Evolutionary conservation across 1,284 basidiomycete genomes (phyloP).

Genomic region (Pseudozyma tsukubaensis): DNA sequence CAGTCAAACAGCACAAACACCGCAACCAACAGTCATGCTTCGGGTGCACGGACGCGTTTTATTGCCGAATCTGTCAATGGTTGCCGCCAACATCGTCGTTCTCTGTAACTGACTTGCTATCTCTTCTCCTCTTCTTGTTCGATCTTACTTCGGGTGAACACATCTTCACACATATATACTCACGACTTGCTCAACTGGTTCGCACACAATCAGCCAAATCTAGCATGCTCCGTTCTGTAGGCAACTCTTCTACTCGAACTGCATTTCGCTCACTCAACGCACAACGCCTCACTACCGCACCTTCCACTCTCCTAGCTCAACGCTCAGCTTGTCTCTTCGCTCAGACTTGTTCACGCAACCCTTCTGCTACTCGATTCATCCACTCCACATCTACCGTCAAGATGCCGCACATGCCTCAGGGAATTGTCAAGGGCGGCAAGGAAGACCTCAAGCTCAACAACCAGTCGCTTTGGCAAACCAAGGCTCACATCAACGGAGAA

Average conservation of each 20-base stretch:
- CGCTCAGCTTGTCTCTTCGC: not conserved
- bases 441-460: slow-evolving; percentile 61
- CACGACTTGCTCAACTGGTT: not conserved
- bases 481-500: slow-evolving; percentile 63
- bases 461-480: slow-evolving; percentile 50
- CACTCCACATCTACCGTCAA: slow-evolving; percentile 26
- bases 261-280: slow-evolving; percentile 18
- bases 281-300: slow-evolving; percentile 1
- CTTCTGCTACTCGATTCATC: slow-evolving; percentile 3
- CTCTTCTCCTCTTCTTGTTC: not conserved
- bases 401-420: slow-evolving; percentile 65
- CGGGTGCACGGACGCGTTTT: too few relatives aligned
- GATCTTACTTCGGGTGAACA: not conserved
- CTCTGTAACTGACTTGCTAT: not conserved
- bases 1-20: too few relatives aligned
- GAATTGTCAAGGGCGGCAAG: slow-evolving; percentile 64
- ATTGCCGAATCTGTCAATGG: too few relatives aligned
- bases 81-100: too few relatives aligned
- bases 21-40: too few relatives aligned
- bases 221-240: slow-evolving; percentile 47
- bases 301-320: slow-evolving; percentile 3
- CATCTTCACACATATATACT: not conserved
- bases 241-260: slow-evolving; percentile 15
- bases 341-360: not conserved
- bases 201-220: slow-evolving; percentile 4